Conservation (phyloP, 371 early-diverging fungal species). For the Blakeslea trispora region DNA sequence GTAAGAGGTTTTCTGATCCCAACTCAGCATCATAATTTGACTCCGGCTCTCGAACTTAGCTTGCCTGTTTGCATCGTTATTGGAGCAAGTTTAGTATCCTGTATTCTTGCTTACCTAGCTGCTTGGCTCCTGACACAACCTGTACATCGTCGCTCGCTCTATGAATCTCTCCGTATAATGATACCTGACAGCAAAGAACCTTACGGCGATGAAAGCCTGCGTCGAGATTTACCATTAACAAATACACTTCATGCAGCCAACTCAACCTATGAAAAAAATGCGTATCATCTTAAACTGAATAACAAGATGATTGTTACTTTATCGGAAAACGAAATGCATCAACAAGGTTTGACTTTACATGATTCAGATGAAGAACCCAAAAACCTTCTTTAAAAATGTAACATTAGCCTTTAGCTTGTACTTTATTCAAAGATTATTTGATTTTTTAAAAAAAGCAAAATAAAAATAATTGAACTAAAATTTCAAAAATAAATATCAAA, state of each 20-base stretch:
- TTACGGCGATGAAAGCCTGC: conserved; percentile 4
- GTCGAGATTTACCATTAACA: conserved; percentile 3
- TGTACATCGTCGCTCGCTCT: conserved; percentile 15
- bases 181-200: conserved; percentile 11
- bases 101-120: neutral
- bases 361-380: too few species aligned
- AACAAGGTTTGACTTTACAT: too few species aligned
- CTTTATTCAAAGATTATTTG: too few species aligned
- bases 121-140: conserved; percentile 1
- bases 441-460: too few species aligned
- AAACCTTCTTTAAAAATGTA: too few species aligned
- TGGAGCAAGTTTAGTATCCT: neutral
- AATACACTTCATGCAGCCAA: conserved; percentile 13
- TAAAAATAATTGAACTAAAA: too few species aligned
- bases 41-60: conserved; percentile 6
- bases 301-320: conserved; percentile 7
- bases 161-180: conserved; percentile 13
- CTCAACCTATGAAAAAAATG: conserved; percentile 9
- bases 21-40: neutral
- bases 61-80: neutral
- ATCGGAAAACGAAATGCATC: neutral
- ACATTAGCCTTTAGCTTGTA: too few species aligned
- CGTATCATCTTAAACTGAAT: conserved; percentile 11
- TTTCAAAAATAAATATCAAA: too few species aligned
- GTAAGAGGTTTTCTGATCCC: conserved; percentile 14